Evolutionary conservation across 371 early-diverging fungal species (phyloP), one percentile per base, ranked within the genome.

Genomic region (Zopfochytrium polystomum): DNA sequence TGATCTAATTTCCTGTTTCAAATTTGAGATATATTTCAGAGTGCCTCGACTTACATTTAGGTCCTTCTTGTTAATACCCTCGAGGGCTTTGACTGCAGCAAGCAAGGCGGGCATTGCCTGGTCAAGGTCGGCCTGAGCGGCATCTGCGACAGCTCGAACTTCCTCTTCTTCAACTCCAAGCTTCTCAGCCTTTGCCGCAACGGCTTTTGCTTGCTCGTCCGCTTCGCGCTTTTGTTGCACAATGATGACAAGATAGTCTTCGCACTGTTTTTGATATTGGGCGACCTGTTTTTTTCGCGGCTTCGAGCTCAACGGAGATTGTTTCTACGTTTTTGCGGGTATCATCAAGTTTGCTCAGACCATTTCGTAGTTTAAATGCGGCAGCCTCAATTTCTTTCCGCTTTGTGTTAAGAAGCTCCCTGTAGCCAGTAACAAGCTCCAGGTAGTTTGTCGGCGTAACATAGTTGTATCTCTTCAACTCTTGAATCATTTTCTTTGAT

Each of bases 401-500:
- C 66, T 84, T 84, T 22, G 43, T 44, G 31, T 52, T 69, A 61
- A 83, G 83, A 7, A 81, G 55, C 2, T 55, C 25, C 42, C 78
- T 80, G 71, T 81, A 84, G 0, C 80, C 76, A n/a, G 62, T 60
- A 54, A 84, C 58, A 75, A 84, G 83, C 1, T 81, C 79, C 47
- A 84, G 54, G 60, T 83, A 84, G 33, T 78, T 78, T 51, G 83
- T 84, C 11, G 84, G 84, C 11, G 84, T 84, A 34, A 84, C 83
- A 52, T 84, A 81, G 0, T 82, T 81, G n/a, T 76, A 53, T 23
- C 84, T 66, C 26, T 83, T 74, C 72, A 83, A 84, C 65, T 82
- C 80, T 11, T 65, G 56, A 54, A 84, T 83, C 71, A 83, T 81
- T 52, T 76, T 69, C 58, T 80, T 67, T 66, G 82, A 84, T 26